Evolutionary conservation across 352 stramenopile species (phyloP).

Genomic region (Globisporangium heterothallicum): DNA sequence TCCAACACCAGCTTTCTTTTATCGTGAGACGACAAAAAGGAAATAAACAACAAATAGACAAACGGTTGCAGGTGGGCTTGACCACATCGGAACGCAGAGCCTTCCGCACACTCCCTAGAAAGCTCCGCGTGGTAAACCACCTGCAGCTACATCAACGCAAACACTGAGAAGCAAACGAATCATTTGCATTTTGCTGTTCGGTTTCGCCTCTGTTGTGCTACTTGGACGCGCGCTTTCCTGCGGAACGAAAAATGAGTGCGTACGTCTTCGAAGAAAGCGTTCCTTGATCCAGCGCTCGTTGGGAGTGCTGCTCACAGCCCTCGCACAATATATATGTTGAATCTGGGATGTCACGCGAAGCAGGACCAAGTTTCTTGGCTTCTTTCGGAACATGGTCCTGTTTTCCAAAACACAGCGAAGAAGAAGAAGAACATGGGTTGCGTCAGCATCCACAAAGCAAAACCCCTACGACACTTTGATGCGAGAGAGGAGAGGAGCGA

Average conservation of each 20-base stretch:
- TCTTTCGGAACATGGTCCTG: conserved; percentile 46
- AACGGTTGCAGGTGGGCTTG: too few relatives aligned
- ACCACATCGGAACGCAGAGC: too few relatives aligned
- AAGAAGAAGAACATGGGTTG: too few relatives aligned
- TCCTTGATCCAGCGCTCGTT: conserved; percentile 28
- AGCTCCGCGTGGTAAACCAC: too few relatives aligned
- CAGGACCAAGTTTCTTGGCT: conserved; percentile 34
- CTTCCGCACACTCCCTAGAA: too few relatives aligned
- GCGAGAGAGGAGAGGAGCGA: background rate
- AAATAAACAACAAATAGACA: background rate
- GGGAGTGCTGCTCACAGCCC: conserved; percentile 32
- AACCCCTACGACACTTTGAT: too few relatives aligned
- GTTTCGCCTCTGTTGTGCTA: background rate
- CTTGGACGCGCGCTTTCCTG: background rate
- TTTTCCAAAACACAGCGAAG: background rate
- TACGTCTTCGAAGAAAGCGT: conserved; percentile 41
- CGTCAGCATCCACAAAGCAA: background rate
- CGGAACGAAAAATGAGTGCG: conserved; percentile 21
- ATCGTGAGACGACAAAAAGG: conserved; percentile 31
- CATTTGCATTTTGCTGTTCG: too few relatives aligned
- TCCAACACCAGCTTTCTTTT: conserved; percentile 88
- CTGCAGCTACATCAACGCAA: too few relatives aligned
- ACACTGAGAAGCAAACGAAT: too few relatives aligned
- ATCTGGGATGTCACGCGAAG: conserved; percentile 41
- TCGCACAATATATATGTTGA: conserved; percentile 59